Conservation (phyloP, 139 green algal genomes). For the Closterium sp. region DNA sequence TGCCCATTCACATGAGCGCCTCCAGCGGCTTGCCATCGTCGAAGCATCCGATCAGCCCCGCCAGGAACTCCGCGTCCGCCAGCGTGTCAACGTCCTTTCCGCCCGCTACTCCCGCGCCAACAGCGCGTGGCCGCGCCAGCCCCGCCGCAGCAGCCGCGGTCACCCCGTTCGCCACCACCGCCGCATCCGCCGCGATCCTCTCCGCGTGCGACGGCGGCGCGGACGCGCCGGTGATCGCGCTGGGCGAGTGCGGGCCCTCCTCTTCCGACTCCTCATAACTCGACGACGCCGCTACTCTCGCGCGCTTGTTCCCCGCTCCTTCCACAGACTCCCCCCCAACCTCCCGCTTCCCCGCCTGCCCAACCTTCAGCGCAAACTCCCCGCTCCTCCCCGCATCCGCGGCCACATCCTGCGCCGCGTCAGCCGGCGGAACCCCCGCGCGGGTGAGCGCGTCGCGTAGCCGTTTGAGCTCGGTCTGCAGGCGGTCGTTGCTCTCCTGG, state of each 20-base stretch:
- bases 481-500: constrained; percentile 7
- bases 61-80: not conserved
- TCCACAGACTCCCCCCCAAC: not conserved
- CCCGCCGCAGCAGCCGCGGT: not conserved
- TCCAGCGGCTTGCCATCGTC: not conserved
- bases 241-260: not conserved
- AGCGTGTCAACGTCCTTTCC: not conserved
- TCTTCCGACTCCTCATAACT: not conserved
- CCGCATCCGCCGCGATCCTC: not conserved
- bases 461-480: constrained; percentile 18
- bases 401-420: no score
- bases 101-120: not conserved
- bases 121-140: not conserved
- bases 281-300: not conserved
- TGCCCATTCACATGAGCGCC: not conserved
- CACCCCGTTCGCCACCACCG: not conserved
- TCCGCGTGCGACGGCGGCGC: not conserved
- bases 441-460: not conserved
- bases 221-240: not conserved
- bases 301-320: not conserved
- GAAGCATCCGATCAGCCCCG: not conserved
- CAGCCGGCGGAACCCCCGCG: not conserved
- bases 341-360: not conserved
- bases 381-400: not conserved
- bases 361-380: not conserved